Evolutionary conservation across 441 rosid genomes (phyloP), one percentile per base, ranked within the genome.

Genomic region (Flueggea neowawraea): DNA sequence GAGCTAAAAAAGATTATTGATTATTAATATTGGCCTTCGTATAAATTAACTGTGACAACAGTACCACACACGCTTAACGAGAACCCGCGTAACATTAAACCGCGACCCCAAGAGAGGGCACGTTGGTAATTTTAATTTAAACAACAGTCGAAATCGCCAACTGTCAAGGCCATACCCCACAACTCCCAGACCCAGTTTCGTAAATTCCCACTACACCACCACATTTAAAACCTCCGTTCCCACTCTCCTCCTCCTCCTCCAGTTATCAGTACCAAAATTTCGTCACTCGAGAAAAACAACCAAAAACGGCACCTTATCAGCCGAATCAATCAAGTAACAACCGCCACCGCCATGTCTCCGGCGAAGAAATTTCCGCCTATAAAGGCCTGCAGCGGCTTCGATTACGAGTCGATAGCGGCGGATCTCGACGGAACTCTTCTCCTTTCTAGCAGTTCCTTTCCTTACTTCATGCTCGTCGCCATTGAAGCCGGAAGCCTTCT

Each of bases 351-450:
- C 69, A 65, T 36, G 41, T 36, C 41, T 36, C 41, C 58, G 57
- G 70, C 47, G 54, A 51, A 60, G 52, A 83, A 68, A 16, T 95
- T 87, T 68, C 89, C 96, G 22, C 68, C 91, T 56, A 81, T 95
- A 72, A 61, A 72, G 31, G 73, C 77, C 60, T 94, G 95, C 65
- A 65, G 31, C 16, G 77, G 80, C 39, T 65, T 81, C n/a, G 52
- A 68, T 33, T 82, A 83, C 71, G 74, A 67, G 11, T 95, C 97
- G n/a, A 71, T 95, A 22, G 97, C 99, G 0, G 96, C 97, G 8
- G 99, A 95, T 75, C 96, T 95, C 6, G 97, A 95, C 57, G 99
- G 99, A 12, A 95, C 99, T 31, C 84, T 95, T 7, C 88, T 91
- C 7, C 54, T 81, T 28, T 87, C 93, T 0, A 69, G 94, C 31